Conservation (phyloP, 106 monocot genomes). For the Alisma plantagoaquatica region DNA sequence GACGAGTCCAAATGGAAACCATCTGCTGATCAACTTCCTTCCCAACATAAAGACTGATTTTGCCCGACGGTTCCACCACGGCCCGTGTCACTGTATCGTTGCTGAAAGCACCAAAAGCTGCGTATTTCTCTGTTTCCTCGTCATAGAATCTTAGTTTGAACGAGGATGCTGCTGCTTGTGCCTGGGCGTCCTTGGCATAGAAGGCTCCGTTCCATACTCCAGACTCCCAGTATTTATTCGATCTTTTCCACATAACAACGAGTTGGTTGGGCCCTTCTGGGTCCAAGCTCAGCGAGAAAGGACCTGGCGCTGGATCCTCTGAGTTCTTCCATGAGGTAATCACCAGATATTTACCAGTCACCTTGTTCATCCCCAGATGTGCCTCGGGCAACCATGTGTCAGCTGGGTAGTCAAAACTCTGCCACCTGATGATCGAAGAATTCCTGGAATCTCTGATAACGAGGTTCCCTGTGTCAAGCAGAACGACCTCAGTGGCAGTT, state of each 20-base stretch:
- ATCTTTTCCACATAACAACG: neutral
- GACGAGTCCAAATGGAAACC: neutral
- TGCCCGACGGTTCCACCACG: neutral
- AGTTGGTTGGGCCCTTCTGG: neutral
- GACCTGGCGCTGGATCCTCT: neutral
- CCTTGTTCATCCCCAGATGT: neutral
- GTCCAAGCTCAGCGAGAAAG: neutral
- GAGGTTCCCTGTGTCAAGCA: neutral
- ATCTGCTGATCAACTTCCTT: neutral
- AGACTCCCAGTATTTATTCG: neutral
- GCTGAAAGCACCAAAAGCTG: neutral
- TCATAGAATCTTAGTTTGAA: neutral
- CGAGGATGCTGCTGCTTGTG: too few relatives aligned
- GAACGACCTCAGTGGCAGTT: neutral
- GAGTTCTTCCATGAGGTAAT: constrained; percentile 1
- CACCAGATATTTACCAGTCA: neutral
- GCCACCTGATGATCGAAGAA: neutral
- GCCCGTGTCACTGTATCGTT: neutral
- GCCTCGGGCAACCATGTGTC: neutral
- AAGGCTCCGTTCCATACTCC: neutral
- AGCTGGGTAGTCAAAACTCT: too few relatives aligned
- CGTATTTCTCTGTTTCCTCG: neutral
- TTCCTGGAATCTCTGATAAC: neutral
- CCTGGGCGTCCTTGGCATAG: neutral
- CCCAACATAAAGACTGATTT: neutral